Evolutionary conservation across 192 early-diverging fungal species (phyloP), one percentile per base, ranked within the genome.

Genomic region (Chytriomyces sp.): DNA sequence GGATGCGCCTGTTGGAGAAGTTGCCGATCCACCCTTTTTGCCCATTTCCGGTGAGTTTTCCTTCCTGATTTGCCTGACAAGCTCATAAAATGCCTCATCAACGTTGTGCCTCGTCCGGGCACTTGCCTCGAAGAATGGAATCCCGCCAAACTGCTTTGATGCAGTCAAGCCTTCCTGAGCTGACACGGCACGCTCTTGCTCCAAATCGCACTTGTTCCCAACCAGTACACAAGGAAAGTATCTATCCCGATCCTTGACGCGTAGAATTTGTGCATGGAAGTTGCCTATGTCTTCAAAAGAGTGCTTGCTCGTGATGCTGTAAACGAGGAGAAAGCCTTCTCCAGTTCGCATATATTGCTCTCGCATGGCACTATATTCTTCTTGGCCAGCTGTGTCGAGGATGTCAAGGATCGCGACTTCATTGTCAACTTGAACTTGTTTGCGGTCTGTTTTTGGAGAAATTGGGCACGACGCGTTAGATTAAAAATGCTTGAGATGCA

Each of bases 261-360:
- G 85, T 53, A 89, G 81, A 54, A 96, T 93, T 64, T 91, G 88
- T 41, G 89, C 79, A 39, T 90, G 84, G 60, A 93, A 89, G 1
- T 82, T 83, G 56, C 80, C 79, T 25, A 94, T 88, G 75, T 95
- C 93, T 36, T 90, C 85, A 68, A 95, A 93, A 8, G 90, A 91
- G 40, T 79, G 56, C 8, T 87, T 82, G 10, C 90, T 90, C 26
- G 86, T 90, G 62, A 96, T 89, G 60, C 89, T 87, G 75, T 94
- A 94, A 5, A 94, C 91, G 22, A 91, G 81, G 17, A 96, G 80
- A 76, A 96, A 96, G 2, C 93, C 93, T 67, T 96, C 89, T 1
- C 92, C 94, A 25, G 87, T 83, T 31, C 94, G 90, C 86, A 97
- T 95, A 60, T 97, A 95, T 64, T 95, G 86, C 77, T 94, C 92